Evolutionary conservation across 495 filamentous ascomycete genomes (phyloP), one percentile per base, ranked within the genome.

Genomic region (Darksidea phi): DNA sequence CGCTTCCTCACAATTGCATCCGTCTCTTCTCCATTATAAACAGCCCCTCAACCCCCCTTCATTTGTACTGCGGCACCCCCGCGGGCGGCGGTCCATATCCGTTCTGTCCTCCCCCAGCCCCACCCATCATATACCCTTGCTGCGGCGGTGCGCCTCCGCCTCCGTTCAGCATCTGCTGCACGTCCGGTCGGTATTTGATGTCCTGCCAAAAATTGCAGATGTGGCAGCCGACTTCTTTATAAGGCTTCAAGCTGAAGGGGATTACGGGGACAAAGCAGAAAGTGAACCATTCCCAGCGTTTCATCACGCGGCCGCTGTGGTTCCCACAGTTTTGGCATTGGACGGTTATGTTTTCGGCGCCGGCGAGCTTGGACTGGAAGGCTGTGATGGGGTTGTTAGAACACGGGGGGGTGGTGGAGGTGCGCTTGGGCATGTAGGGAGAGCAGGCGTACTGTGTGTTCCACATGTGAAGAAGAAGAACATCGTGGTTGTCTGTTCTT

Each of bases 251-350:
- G 21, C 38, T 59, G 67, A 75, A 74, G 26, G 75, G 75, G 18
- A 77, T 72, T 7, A 76, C 5, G 15, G 74, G 74, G 26, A 76
- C 63, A 69, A 77, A 77, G 69, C 75, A 77, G 63, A 77, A 71
- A 1, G 75, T 77, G 67, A 77, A 77, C 75, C 41, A 43, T 43
- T 43, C 41, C 41, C 74, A 76, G 49, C 70, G 64, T 57, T 72
- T 73, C 15, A 61, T 58, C 32, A 72, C 62, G 54, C 67, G 68
- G 11, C 60, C 74, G 41, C 36, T 61, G 51, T 66, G 63, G 67
- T 77, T 77, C 12, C 75, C 75, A 59, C 75, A 77, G 62, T 76
- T 76, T 59, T 76, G 74, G 61, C 75, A 77, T 73, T 75, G 74
- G 10, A 70, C 72, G 3, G 71, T 73, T 41, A 76, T 63, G 49